Evolutionary conservation across 495 filamentous ascomycete species (phyloP).

Genomic region (Xylaria sp.): DNA sequence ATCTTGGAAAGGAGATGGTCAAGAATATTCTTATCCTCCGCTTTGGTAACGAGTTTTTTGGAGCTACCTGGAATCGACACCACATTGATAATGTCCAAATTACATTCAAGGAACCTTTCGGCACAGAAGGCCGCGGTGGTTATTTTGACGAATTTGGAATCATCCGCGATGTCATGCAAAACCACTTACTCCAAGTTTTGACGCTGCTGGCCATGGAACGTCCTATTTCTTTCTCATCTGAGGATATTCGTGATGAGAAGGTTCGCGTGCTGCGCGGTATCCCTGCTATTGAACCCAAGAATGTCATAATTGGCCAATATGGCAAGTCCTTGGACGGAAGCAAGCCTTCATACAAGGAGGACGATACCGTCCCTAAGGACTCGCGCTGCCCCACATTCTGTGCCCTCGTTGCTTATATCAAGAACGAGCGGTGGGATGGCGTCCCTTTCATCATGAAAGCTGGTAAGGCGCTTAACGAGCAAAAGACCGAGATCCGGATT

Average conservation of each 20-base stretch:
- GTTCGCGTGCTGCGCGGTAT: conserved; percentile 94
- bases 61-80: conserved; percentile 98
- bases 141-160: conserved; percentile 99
- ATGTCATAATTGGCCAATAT: conserved; percentile 99
- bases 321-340: conserved; percentile 94
- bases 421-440: conserved; percentile 99
- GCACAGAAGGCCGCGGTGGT: conserved; percentile 97
- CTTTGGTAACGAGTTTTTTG: conserved; percentile 99
- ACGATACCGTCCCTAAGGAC: conserved; percentile 97
- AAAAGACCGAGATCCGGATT: conserved; percentile 99
- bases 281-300: conserved; percentile 96
- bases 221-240: conserved; percentile 96
- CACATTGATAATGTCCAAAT: conserved; percentile 99
- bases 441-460: conserved; percentile 99
- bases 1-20: conserved; percentile 99
- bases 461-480: conserved; percentile 98
- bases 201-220: conserved; percentile 98
- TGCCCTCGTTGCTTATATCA: conserved; percentile 95
- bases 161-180: conserved; percentile 98
- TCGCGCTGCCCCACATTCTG: conserved; percentile 98
- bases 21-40: conserved; percentile 99
- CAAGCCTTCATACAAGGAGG: conserved; percentile 98
- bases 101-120: conserved; percentile 99
- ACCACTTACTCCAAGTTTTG: conserved; percentile 94
- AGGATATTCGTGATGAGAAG: conserved; percentile 99